Evolutionary conservation across 129 eudicot genomes (phyloP).

Genomic region (Ambrosia artemisiifolia): DNA sequence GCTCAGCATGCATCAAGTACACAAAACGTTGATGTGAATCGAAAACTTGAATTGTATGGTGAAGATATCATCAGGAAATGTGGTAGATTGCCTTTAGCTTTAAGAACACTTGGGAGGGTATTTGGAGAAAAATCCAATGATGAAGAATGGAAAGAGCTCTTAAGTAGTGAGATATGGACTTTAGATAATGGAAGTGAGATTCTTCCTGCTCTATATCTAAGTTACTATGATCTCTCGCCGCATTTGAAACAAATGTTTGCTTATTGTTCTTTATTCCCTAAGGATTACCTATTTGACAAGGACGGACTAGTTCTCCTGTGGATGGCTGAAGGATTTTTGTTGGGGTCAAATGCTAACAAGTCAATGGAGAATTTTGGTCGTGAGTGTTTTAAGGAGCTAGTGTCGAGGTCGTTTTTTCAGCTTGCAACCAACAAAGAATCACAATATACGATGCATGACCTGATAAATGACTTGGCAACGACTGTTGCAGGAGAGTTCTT

Average conservation of each 20-base stretch:
- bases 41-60: constrained; percentile 19
- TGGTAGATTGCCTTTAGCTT: neutral
- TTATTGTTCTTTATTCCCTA: neutral
- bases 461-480: neutral
- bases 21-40: neutral
- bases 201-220: neutral
- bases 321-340: neutral
- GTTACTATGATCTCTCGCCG: neutral
- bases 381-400: neutral
- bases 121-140: neutral
- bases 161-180: neutral
- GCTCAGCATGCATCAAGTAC: constrained; percentile 4
- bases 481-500: neutral
- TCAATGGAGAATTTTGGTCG: neutral
- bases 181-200: neutral
- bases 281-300: neutral
- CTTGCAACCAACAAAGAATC: neutral
- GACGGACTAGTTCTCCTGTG: neutral
- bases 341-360: neutral
- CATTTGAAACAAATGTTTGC: neutral
- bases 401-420: constrained; percentile 1
- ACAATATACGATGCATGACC: neutral
- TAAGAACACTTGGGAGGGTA: neutral
- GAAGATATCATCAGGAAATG: constrained; percentile 12
- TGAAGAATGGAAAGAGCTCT: neutral